Evolutionary conservation across 305 asterid genomes (phyloP).

Genomic region (Solanum hybrid): DNA sequence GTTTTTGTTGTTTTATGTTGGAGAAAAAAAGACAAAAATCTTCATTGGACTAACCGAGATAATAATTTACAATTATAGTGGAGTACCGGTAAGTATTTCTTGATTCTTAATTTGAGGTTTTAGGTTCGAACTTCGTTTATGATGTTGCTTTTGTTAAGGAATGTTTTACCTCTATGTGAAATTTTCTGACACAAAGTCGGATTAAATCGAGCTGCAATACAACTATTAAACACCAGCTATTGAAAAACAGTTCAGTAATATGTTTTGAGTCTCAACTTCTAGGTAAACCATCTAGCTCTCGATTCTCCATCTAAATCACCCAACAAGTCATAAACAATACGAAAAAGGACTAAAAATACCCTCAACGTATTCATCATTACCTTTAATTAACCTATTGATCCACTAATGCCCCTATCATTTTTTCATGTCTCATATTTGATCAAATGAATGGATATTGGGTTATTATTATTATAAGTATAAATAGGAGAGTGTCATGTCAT

Average conservation of each 20-base stretch:
- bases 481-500: background rate
- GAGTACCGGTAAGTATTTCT: fast-evolving
- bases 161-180: background rate
- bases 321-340: background rate
- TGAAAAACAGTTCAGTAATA: background rate
- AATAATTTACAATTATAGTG: background rate
- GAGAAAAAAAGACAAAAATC: background rate
- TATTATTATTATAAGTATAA: background rate
- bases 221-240: background rate
- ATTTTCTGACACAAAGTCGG: fast-evolving
- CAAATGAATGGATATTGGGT: background rate
- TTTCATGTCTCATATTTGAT: background rate
- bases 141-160: background rate
- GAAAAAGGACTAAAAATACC: background rate
- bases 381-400: background rate
- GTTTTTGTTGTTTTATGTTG: background rate
- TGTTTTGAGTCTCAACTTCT: background rate
- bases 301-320: background rate
- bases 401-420: background rate
- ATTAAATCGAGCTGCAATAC: fast-evolving
- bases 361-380: background rate
- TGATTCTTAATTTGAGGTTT: background rate
- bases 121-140: fast-evolving
- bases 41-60: background rate
- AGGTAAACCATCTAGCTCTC: background rate